Evolutionary conservation across 2,329 filamentous ascomycete species (phyloP), one percentile per base, ranked within the genome.

Genomic region (Clonostachys solani): DNA sequence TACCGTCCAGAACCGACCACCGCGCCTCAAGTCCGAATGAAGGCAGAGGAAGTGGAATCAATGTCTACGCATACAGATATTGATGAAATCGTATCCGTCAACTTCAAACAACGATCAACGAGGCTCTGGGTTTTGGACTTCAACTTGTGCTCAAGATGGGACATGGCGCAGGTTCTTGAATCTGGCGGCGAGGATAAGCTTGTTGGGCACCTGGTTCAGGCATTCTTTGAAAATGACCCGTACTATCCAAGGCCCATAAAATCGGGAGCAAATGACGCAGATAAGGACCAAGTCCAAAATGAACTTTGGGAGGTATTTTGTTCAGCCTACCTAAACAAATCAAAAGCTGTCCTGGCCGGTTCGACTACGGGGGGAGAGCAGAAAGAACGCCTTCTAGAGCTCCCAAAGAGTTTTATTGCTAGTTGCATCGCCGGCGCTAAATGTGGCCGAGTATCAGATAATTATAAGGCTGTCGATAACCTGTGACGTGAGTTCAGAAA

Each of bases 81-180:
- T 23, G 48, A 52, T 33, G 42, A 43, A 7, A 9, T 41, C 33
- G 5, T 15, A 7, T 3, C 36, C 2, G 37, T 44, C 15, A 42
- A 53, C 19, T 48, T 51, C 18, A 40, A 40, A 9, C 34, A 43
- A 35, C 47, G 50, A 2, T 44, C 33, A n/a, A 48, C 42, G 13
- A 42, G 52, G n/a, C 47, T 62, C 12, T 62, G 57, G 58, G 47
- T 61, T 4, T 50, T 63, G 4, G 60, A 64, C 47, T 65, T 61
- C 47, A 60, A 61, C 44, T 51, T 52, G 19, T 58, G 54, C 47
- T 50, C 13, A 17, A 37, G 42, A 7, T 54, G 53, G 55, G 43
- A 52, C 5, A 37, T 49, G 23, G 45, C 50, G 33, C 42, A 34
- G 49, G 13, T 33, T 34, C 8, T 29, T 8, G 1, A 7, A 29